phyloP scores from a whole-genome alignment of 495 filamentous ascomycete genomes.

The Tuber microsphaerosporum region DNA sequence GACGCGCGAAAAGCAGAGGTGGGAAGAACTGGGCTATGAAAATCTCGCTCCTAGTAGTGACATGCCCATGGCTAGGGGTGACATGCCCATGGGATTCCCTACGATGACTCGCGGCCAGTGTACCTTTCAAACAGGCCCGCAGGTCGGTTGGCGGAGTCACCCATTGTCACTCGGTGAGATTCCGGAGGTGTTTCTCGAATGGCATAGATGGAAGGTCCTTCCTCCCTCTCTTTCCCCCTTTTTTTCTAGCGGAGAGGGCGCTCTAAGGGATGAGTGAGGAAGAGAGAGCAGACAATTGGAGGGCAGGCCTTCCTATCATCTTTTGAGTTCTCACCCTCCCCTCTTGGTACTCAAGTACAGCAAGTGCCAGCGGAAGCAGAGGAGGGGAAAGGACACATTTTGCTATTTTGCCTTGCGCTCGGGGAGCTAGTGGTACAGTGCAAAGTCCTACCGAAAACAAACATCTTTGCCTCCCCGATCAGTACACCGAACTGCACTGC shows the following conservation, averaged over 20 bases:
- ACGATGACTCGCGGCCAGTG: neutral
- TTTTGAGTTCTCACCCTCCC: neutral
- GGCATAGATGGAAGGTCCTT: neutral
- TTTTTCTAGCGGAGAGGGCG: neutral
- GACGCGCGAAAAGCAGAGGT: neutral
- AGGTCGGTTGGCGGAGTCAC: neutral
- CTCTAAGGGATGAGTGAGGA: neutral
- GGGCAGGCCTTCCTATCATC: neutral
- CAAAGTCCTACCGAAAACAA: neutral
- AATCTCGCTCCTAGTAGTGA: neutral
- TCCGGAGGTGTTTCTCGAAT: neutral
- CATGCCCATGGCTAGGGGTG: neutral
- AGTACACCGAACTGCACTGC: neutral
- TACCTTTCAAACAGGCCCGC: neutral
- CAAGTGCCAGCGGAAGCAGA: neutral
- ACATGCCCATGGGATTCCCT: neutral
- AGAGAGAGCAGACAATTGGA: neutral
- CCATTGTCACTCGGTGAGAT: neutral
- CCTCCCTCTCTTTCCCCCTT: too few relatives aligned
- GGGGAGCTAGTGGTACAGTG: neutral
- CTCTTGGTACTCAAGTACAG: neutral
- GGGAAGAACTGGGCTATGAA: neutral
- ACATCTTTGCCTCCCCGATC: neutral
- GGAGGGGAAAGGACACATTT: neutral
- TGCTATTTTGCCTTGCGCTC: neutral